phyloP scores from a whole-genome alignment of 805 yeast genomes.

The Tetrapisispora fleetii region DNA sequence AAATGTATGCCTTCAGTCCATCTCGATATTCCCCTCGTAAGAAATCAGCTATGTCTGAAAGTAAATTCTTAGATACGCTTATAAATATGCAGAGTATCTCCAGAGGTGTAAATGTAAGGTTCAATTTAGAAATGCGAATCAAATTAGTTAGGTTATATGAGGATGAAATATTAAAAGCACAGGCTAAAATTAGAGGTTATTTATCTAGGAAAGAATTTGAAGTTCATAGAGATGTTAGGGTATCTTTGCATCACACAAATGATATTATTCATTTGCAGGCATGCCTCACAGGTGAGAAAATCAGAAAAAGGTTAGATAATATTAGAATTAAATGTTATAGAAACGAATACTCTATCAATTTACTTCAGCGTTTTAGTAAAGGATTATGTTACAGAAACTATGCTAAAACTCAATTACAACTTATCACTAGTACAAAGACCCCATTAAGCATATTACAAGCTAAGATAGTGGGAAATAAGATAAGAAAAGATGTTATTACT shows the following conservation, averaged over 20 bases:
- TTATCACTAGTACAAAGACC: slow-evolving; percentile 2
- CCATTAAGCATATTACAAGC: slow-evolving; percentile 16
- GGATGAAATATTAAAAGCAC: slow-evolving; percentile 40
- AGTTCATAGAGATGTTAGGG: background rate
- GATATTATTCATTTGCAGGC: slow-evolving; percentile 39
- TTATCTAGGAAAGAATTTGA: slow-evolving; percentile 11
- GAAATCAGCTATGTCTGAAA: slow-evolving; percentile 23
- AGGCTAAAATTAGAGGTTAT: slow-evolving; percentile 44
- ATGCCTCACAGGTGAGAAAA: slow-evolving; percentile 36
- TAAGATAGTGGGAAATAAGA: slow-evolving; percentile 10
- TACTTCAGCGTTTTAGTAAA: slow-evolving; percentile 33
- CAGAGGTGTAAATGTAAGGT: slow-evolving; percentile 60
- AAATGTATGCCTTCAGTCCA: slow-evolving; percentile 17
- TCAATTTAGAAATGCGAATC: slow-evolving; percentile 49
- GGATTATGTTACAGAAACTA: slow-evolving; percentile 29
- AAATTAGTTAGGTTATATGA: slow-evolving; percentile 51
- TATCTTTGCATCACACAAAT: slow-evolving; percentile 28
- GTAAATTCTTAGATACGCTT: slow-evolving; percentile 28
- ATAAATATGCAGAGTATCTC: slow-evolving; percentile 56
- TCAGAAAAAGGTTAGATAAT: slow-evolving; percentile 20
- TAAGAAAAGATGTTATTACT: background rate
- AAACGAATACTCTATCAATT: slow-evolving; percentile 17
- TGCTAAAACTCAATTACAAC: background rate
- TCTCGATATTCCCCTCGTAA: slow-evolving; percentile 24
- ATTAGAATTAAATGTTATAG: slow-evolving; percentile 20